Percentiles rank a stretch among this genome's conserved stretches.
Conservation (phyloP, 345 rosid species). For the Pistacia atlantica region DNA sequence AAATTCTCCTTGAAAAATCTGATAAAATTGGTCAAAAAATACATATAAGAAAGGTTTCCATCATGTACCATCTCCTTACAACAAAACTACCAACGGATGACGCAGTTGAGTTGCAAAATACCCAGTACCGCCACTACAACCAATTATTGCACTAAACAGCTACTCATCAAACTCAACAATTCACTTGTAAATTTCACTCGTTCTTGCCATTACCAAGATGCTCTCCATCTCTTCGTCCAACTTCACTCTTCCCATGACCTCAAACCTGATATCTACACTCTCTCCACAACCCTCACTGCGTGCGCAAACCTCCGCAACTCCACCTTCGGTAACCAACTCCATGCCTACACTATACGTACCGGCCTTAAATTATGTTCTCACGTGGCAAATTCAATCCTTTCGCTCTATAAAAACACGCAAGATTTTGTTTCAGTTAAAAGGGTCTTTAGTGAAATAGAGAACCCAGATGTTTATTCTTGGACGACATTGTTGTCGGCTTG, state of each 20-base stretch:
- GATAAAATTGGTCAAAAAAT: too few relatives aligned
- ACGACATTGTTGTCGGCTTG: slow-evolving; percentile 60
- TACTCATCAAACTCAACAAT: slow-evolving; percentile 52
- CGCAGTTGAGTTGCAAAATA: slow-evolving; percentile 21
- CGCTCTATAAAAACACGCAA: slow-evolving; percentile 46
- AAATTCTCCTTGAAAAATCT: too few relatives aligned
- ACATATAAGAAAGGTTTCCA: too few relatives aligned
- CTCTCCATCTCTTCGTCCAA: slow-evolving; percentile 52
- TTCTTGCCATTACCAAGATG: slow-evolving; percentile 44
- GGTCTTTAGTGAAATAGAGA: slow-evolving; percentile 49
- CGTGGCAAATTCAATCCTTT: slow-evolving; percentile 67
- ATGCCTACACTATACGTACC: slow-evolving; percentile 52
- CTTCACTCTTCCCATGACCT: slow-evolving; percentile 39
- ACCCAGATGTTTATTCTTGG: slow-evolving; percentile 72
- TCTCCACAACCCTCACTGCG: slow-evolving; percentile 60
- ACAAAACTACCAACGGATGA: slow-evolving; percentile 19
- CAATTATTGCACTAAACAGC: slow-evolving; percentile 15
- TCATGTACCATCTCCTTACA: neutral
- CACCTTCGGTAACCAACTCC: slow-evolving; percentile 53
- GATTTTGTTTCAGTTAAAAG: slow-evolving; percentile 42
- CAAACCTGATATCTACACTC: slow-evolving; percentile 65
- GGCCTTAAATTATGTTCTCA: slow-evolving; percentile 49
- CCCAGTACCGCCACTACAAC: slow-evolving; percentile 15
- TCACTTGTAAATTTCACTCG: slow-evolving; percentile 47
- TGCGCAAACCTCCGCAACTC: slow-evolving; percentile 50